Conservation (phyloP, 768 basidiomycete species). For the Termitomyces sp. region DNA sequence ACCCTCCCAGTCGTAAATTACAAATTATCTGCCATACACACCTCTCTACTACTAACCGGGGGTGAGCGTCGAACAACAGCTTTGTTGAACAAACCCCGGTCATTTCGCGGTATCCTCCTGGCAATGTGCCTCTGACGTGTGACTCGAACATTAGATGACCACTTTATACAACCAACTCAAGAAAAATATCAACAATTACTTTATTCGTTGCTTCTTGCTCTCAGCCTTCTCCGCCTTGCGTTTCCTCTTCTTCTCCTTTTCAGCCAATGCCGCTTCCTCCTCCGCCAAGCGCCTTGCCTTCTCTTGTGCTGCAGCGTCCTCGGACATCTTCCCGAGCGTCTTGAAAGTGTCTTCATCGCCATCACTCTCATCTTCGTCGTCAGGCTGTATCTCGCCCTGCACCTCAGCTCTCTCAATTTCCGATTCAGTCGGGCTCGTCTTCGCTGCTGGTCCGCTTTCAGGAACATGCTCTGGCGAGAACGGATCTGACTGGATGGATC, state of each 20-base stretch:
- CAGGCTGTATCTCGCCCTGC: conserved; percentile 10
- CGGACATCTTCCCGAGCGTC: conserved; percentile 20
- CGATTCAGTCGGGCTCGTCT: conserved; percentile 11
- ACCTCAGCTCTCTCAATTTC: conserved; percentile 17
- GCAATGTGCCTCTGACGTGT: too few relatives aligned
- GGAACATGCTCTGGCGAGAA: conserved; percentile 58
- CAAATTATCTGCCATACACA: too few relatives aligned
- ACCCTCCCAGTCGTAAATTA: too few relatives aligned
- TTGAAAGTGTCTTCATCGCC: conserved; percentile 21
- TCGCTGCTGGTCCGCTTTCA: conserved; percentile 9
- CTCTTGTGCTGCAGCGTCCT: conserved; percentile 18
- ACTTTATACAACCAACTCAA: background rate
- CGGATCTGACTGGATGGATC: conserved; percentile 74
- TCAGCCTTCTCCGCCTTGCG: conserved; percentile 9
- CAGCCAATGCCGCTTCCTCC: conserved; percentile 15
- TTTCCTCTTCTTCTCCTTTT: conserved; percentile 18
- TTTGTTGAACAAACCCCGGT: too few relatives aligned
- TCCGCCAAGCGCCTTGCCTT: conserved; percentile 18
- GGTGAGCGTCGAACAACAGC: too few relatives aligned
- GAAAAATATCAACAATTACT: background rate
- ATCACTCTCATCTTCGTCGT: conserved; percentile 15
- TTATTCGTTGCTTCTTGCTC: conserved; percentile 8
- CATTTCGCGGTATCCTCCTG: too few relatives aligned
- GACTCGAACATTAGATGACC: too few relatives aligned
- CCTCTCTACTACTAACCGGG: too few relatives aligned